Percentiles rank a stretch among this genome's conserved stretches.
phyloP scores from a whole-genome alignment of 345 rosid species.

The Luvunga scandens region DNA sequence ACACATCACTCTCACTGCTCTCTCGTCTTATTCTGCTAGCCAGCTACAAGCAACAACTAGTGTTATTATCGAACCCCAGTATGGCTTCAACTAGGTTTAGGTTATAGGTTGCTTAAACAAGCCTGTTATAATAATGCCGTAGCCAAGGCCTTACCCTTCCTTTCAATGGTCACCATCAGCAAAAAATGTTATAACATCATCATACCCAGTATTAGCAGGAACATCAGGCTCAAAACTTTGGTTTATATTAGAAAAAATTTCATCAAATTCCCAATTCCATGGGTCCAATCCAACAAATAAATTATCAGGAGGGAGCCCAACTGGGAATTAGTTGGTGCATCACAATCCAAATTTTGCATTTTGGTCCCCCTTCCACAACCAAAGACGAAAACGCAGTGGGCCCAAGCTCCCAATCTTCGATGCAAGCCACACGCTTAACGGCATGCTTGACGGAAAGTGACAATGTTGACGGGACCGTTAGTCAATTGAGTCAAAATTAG shows the following conservation, averaged over 20 bases:
- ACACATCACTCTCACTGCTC: neutral
- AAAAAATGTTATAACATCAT: neutral
- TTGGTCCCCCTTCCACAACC: conserved; percentile 20
- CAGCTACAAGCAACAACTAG: neutral
- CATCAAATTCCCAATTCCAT: neutral
- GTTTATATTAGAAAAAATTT: too few relatives aligned
- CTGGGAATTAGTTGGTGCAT: conserved; percentile 18
- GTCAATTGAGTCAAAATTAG: neutral
- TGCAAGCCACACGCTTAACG: conserved; percentile 23
- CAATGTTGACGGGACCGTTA: conserved; percentile 8
- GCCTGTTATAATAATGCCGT: neutral
- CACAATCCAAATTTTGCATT: conserved; percentile 11
- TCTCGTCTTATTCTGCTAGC: neutral
- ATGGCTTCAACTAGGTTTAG: neutral
- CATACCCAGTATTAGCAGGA: neutral
- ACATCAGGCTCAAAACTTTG: neutral
- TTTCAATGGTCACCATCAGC: neutral
- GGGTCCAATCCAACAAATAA: conserved; percentile 1
- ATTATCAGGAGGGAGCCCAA: neutral
- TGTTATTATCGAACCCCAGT: neutral
- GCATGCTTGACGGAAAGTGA: conserved; percentile 28
- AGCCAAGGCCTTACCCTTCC: too few relatives aligned
- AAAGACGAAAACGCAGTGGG: conserved; percentile 28
- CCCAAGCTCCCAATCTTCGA: conserved; percentile 15
- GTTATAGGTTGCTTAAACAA: neutral